Conservation (phyloP, 2,329 filamentous ascomycete genomes). For the Xylariaceae sp. region DNA sequence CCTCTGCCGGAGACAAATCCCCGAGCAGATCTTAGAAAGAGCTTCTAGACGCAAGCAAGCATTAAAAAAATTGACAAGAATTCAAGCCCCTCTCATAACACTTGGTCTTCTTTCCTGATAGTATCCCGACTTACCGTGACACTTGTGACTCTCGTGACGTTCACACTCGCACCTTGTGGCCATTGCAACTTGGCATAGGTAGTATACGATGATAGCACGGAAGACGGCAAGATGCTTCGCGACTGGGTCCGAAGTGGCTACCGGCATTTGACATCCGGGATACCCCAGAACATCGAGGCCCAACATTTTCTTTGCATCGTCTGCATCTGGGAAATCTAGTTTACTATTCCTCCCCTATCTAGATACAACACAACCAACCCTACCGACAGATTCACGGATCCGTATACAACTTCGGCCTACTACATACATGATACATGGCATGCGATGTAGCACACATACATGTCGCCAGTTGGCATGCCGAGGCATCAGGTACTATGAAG, state of each 20-base stretch:
- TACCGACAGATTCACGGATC: too few relatives aligned
- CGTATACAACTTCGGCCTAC: too few relatives aligned
- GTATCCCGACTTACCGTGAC: too few relatives aligned
- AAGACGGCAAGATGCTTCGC: constrained; percentile 3
- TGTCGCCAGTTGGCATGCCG: not conserved
- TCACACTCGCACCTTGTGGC: not conserved
- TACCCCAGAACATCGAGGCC: constrained; percentile 4
- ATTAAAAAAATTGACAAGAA: constrained; percentile 17
- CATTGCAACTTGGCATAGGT: too few relatives aligned
- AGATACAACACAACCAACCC: too few relatives aligned
- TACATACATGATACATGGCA: too few relatives aligned
- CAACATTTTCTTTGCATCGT: constrained; percentile 2
- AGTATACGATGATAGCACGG: not conserved
- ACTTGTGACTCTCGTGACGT: not conserved
- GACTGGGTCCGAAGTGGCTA: not conserved
- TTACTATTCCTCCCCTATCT: too few relatives aligned
- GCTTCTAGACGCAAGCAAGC: constrained; percentile 10
- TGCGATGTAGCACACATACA: too few relatives aligned
- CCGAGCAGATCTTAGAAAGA: constrained; percentile 10
- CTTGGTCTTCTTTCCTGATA: not conserved
- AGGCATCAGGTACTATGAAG: not conserved
- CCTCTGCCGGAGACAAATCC: constrained; percentile 14
- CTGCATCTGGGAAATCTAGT: too few relatives aligned
- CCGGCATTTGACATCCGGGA: constrained; percentile 12
- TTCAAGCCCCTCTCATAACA: constrained; percentile 19